Evolutionary conservation across 345 rosid species (phyloP).

Genomic region (Eucalyptus victrix): DNA sequence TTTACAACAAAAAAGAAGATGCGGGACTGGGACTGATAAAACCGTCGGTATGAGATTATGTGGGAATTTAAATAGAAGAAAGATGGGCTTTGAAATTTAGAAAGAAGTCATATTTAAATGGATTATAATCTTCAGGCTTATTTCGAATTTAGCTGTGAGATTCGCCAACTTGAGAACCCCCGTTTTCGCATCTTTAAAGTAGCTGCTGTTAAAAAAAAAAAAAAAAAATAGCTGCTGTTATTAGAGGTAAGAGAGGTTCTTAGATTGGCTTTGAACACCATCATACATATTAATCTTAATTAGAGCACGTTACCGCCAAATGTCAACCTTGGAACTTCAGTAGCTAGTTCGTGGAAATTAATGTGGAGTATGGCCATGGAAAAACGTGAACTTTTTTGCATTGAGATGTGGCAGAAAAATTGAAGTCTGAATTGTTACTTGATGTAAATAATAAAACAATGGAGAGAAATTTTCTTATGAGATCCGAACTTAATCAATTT

Average conservation of each 20-base stretch:
- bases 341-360: neutral
- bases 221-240: neutral
- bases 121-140: neutral
- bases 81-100: neutral
- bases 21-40: too few relatives aligned
- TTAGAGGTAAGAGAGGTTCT: neutral
- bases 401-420: neutral
- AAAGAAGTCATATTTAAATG: neutral
- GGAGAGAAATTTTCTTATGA: neutral
- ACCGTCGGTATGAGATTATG: too few relatives aligned
- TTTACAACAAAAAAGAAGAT: too few relatives aligned
- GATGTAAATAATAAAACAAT: accelerated
- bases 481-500: neutral
- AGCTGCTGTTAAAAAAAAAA: neutral
- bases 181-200: neutral
- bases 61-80: neutral
- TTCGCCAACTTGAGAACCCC: neutral
- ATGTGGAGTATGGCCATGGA: neutral
- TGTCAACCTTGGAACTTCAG: neutral
- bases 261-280: neutral
- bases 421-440: neutral
- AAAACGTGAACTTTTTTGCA: neutral
- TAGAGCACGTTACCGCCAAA: neutral
- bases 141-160: neutral
- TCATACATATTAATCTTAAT: neutral